A percentile compares a stretch with the other conserved stretches of the same genome.
Evolutionary conservation across 225 moss, liverwort and hornwort species (phyloP).

Genomic region (Ulota crispa): DNA sequence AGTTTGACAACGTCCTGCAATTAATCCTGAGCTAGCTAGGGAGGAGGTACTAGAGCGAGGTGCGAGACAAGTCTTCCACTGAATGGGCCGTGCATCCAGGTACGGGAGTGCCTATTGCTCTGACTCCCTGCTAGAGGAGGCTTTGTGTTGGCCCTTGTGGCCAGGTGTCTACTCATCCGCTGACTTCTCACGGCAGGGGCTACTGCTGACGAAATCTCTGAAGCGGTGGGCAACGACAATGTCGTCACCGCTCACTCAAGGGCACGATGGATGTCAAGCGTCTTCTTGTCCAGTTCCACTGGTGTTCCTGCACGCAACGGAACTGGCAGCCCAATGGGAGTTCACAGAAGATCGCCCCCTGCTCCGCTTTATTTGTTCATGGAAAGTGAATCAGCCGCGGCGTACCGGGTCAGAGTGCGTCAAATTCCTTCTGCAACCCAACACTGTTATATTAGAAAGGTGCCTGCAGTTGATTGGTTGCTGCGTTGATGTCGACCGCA

Average conservation of each 20-base stretch:
- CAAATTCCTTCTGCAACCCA: constrained; percentile 20
- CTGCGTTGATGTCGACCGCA: constrained; percentile 16
- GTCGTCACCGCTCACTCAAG: constrained; percentile 4
- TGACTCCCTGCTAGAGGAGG: not conserved
- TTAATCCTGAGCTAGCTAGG: not conserved
- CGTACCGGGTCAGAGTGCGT: constrained; percentile 29
- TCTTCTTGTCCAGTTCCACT: not conserved
- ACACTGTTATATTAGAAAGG: not conserved
- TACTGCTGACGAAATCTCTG: not conserved
- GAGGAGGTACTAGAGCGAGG: not conserved
- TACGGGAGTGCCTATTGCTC: constrained; percentile 31
- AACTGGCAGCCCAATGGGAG: not conserved
- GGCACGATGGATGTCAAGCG: constrained; percentile 1
- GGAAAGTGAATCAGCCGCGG: constrained; percentile 13
- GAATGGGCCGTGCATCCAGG: constrained; percentile 25
- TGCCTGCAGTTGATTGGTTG: constrained; percentile 28
- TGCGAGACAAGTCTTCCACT: constrained; percentile 4
- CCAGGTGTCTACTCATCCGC: constrained; percentile 38
- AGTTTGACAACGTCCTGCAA: constrained; percentile 33
- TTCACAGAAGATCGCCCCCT: not conserved
- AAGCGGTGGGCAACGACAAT: not conserved
- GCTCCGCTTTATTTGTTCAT: too few species aligned
- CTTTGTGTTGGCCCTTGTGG: constrained; percentile 34
- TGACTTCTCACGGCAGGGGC: constrained; percentile 36
- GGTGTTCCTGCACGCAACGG: not conserved